Evolutionary conservation across 129 eudicot genomes (phyloP).

Genomic region (Flaveria bidentis): DNA sequence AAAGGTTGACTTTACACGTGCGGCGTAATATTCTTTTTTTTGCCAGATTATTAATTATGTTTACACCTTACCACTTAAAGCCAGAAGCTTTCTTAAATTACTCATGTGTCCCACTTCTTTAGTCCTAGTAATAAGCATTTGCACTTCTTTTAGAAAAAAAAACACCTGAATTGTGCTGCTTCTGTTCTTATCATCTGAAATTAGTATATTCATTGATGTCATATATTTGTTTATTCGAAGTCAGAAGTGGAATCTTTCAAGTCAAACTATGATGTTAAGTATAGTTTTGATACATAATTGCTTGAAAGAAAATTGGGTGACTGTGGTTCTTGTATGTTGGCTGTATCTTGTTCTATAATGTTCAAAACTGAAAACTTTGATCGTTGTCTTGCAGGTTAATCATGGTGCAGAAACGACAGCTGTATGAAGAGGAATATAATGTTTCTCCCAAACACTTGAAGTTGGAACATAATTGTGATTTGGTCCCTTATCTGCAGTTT

Average conservation of each 20-base stretch:
- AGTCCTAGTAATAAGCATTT: conserved; percentile 4
- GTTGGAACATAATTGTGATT: conserved; percentile 31
- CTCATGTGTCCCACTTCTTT: conserved; percentile 9
- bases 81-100: not conserved
- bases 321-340: not conserved
- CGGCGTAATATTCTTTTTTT: conserved; percentile 15
- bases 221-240: not conserved
- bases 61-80: conserved; percentile 2
- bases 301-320: not conserved
- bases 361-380: conserved; percentile 1
- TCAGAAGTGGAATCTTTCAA: not conserved
- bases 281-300: not conserved
- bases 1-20: conserved; percentile 32
- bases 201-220: not conserved
- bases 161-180: not conserved
- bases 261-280: not conserved
- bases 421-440: conserved; percentile 42
- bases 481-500: conserved; percentile 42
- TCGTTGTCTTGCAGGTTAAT: conserved; percentile 38
- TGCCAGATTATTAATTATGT: conserved; percentile 16
- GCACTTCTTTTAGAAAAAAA: not conserved
- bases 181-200: not conserved
- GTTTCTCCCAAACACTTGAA: conserved; percentile 57
- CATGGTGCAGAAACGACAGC: conserved; percentile 64
- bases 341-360: not conserved